Conservation (phyloP, 2,329 filamentous ascomycete species). For the Hymenoscyphus occultus region DNA sequence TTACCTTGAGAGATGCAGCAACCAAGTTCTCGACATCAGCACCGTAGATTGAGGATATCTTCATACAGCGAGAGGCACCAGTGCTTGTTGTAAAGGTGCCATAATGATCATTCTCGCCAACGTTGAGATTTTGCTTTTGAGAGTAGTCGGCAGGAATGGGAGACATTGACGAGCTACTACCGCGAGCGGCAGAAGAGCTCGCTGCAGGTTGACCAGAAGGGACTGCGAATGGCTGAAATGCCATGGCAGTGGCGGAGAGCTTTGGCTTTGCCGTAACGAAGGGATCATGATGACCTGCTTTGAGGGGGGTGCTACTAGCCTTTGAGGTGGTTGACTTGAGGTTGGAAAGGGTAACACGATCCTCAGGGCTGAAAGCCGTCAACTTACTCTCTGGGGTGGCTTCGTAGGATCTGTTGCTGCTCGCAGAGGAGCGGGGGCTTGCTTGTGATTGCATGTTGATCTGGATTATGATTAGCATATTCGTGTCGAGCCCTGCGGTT, state of each 20-base stretch:
- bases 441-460: constrained; percentile 4
- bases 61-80: constrained; percentile 29
- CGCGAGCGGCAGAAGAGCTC: not conserved
- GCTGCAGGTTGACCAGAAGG: constrained; percentile 12
- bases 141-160: not conserved
- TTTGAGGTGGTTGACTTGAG: constrained; percentile 9
- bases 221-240: constrained; percentile 52
- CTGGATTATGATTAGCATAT: not conserved
- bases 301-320: constrained; percentile 29
- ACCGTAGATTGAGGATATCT: constrained; percentile 28
- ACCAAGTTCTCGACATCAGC: constrained; percentile 22
- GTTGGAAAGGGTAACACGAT: constrained; percentile 28
- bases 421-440: constrained; percentile 44
- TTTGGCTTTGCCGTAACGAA: constrained; percentile 45
- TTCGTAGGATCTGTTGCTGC: constrained; percentile 54
- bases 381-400: constrained; percentile 63
- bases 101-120: constrained; percentile 10
- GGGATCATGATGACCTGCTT: constrained; percentile 41
- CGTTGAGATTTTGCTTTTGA: constrained; percentile 9
- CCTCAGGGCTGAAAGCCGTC: constrained; percentile 62
- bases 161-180: not conserved
- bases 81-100: constrained; percentile 34
- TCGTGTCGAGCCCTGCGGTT: too few relatives aligned
- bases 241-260: constrained; percentile 61
- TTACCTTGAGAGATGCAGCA: constrained; percentile 25